These are phyloP conservation scores for Kodamaea hsintzibuensis DNA, from an alignment of 805 yeast genomes.

Conservation along the genomic window DNA sequence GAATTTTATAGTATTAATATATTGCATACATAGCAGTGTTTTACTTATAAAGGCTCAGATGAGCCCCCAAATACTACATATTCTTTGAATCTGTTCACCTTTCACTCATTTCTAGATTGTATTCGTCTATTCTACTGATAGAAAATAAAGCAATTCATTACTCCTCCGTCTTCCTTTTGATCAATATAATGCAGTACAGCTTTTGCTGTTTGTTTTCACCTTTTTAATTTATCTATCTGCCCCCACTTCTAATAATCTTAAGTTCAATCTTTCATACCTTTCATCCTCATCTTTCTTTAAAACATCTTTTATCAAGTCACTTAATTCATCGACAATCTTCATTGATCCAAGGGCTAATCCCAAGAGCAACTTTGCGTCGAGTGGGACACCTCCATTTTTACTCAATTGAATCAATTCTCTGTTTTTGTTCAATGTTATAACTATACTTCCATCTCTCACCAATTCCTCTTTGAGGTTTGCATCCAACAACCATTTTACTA, in stretches of 20 bases:
- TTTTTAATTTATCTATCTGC: constrained; percentile 24
- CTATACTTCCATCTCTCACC: constrained; percentile 73
- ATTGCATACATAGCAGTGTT: background rate
- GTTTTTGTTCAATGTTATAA: constrained; percentile 85
- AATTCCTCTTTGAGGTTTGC: constrained; percentile 76
- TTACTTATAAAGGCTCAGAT: too few species aligned
- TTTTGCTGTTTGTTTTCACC: background rate
- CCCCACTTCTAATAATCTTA: constrained; percentile 38
- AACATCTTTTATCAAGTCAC: constrained; percentile 59
- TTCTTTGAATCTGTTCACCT: background rate
- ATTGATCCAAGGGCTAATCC: constrained; percentile 70
- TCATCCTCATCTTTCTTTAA: constrained; percentile 54
- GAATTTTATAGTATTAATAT: too few species aligned
- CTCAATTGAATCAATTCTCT: constrained; percentile 87
- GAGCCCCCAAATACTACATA: background rate
- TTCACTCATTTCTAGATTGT: background rate
- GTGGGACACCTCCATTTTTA: constrained; percentile 87
- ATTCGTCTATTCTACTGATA: background rate
- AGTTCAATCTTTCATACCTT: constrained; percentile 40
- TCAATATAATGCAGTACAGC: background rate
- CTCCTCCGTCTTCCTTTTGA: too few species aligned
- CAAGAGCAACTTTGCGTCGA: constrained; percentile 69
- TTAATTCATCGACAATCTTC: constrained; percentile 58
- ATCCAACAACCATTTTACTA: constrained; percentile 69
- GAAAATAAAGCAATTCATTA: too few species aligned